Evolutionary conservation across 805 yeast genomes (phyloP).

Genomic region (Spencermartinsiella europaea): DNA sequence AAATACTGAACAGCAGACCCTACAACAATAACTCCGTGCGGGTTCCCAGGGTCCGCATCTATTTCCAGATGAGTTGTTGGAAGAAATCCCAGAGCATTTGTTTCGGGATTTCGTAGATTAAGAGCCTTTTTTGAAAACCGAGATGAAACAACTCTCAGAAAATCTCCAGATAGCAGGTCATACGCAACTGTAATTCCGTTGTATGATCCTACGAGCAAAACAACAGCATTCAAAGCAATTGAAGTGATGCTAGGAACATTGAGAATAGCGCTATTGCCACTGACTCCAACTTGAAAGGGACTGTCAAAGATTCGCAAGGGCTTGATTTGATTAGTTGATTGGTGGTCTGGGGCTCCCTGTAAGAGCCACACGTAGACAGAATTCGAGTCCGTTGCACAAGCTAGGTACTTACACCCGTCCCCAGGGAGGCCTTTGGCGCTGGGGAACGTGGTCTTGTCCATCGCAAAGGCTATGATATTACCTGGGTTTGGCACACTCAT

Average conservation of each 20-base stretch:
- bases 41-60: constrained; percentile 26
- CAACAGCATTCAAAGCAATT: constrained; percentile 28
- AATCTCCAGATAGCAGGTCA: constrained; percentile 27
- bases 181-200: constrained; percentile 26
- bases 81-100: constrained; percentile 15
- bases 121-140: constrained; percentile 25
- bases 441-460: constrained; percentile 19
- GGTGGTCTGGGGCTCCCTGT: constrained; percentile 4
- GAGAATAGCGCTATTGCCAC: constrained; percentile 1
- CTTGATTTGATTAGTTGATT: constrained; percentile 2
- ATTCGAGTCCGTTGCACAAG: constrained; percentile 18
- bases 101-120: constrained; percentile 17
- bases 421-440: constrained; percentile 19
- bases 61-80: constrained; percentile 27
- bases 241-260: constrained; percentile 20
- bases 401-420: constrained; percentile 16
- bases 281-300: constrained; percentile 17
- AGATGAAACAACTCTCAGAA: constrained; percentile 26
- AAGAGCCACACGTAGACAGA: constrained; percentile 19
- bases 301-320: constrained; percentile 15
- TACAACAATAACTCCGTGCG: constrained; percentile 27
- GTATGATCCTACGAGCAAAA: constrained; percentile 26
- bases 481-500: constrained; percentile 4
- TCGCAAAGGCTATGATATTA: constrained; percentile 12
- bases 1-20: constrained; percentile 27